Evolutionary conservation across 2,329 filamentous ascomycete genomes (phyloP), one percentile per base, ranked within the genome.

Genomic region (Exophiala sp.): DNA sequence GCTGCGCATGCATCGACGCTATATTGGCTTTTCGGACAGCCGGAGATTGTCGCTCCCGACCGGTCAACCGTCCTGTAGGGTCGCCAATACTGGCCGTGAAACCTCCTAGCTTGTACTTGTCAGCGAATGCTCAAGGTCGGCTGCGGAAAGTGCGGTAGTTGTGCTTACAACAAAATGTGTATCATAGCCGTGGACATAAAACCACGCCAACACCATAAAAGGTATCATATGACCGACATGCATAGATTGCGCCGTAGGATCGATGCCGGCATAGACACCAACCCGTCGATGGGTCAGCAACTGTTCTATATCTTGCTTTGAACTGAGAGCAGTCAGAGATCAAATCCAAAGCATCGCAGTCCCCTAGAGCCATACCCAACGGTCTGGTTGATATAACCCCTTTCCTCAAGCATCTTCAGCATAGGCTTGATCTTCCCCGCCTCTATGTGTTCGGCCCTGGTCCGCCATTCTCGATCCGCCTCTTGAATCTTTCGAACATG

Each of bases 201-300:
- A 68, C 73, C 73, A 75, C 2, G 68, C 71, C 44, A 75, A 46
- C 2, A 73, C 68, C 72, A 76, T 76, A 42, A 76, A 70, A 1
- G 73, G 73, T 10, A 76, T 52, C 67, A 76, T 71, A 59, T 76
- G 73, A 11, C 73, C 73, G 48, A 76, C 63, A 59, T 76, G 73
- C 60, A 75, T 60, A 32, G 73, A 75, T 1, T 72, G 69, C 9
- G 70, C 73, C 2, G 73, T 76, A 32, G 73, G 73, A 52, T 76
- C 73, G 18, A 76, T 64, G 50, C 73, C 73, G 21, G 66, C 69
- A 54, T 76, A 76, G 21, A 72, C 63, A 10, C 73, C 73, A 14
- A 68, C 64, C 50, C 73, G 62, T 52, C 71, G 73, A 48, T 73
- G 63, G 3, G 67, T 73, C 39, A 75, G 66, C 8, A 75, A 46